Conservation (phyloP, 495 filamentous ascomycete species). For the Penicillium lagena region DNA sequence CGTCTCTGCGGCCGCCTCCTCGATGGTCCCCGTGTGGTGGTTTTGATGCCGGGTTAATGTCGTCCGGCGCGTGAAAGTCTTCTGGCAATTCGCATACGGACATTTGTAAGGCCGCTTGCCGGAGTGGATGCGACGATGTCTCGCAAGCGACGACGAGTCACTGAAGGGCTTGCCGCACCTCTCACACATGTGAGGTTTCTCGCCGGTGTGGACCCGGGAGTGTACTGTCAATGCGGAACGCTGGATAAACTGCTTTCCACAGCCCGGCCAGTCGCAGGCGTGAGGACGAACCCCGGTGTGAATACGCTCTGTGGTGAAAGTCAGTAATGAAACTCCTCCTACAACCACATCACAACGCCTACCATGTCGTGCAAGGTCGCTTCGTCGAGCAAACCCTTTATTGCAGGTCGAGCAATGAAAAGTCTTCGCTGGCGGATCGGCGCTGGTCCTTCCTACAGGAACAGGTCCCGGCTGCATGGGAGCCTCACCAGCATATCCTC, state of each 20-base stretch:
- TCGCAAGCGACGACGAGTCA: constrained; percentile 90
- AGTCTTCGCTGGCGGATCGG: constrained; percentile 61
- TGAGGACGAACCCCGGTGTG: constrained; percentile 90
- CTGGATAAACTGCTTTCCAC: constrained; percentile 95
- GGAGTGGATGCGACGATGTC: constrained; percentile 91
- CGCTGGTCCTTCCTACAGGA: constrained; percentile 37
- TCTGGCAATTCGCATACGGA: constrained; percentile 94
- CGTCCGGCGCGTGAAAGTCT: constrained; percentile 94
- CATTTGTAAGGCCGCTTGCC: constrained; percentile 97
- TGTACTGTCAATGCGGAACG: constrained; percentile 96
- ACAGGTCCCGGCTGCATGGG: constrained; percentile 26
- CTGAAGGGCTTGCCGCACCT: constrained; percentile 99
- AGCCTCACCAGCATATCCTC: constrained; percentile 26
- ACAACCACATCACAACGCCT: constrained; percentile 23
- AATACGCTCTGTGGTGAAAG: constrained; percentile 70
- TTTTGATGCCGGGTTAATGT: constrained; percentile 95
- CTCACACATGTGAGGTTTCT: constrained; percentile 98
- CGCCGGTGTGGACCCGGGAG: constrained; percentile 89
- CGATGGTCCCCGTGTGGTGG: constrained; percentile 90
- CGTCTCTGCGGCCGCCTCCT: constrained; percentile 85
- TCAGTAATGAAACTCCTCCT: neutral
- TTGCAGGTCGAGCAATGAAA: constrained; percentile 88
- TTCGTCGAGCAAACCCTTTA: constrained; percentile 89
- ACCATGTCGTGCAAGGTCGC: constrained; percentile 95
- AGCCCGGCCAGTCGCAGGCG: constrained; percentile 83